A percentile compares a stretch with the other conserved stretches of the same genome.
These are phyloP conservation scores for Dictyostelium firmibasis DNA, from an alignment of 78 protist genomes.

Conservation along the genomic window DNA sequence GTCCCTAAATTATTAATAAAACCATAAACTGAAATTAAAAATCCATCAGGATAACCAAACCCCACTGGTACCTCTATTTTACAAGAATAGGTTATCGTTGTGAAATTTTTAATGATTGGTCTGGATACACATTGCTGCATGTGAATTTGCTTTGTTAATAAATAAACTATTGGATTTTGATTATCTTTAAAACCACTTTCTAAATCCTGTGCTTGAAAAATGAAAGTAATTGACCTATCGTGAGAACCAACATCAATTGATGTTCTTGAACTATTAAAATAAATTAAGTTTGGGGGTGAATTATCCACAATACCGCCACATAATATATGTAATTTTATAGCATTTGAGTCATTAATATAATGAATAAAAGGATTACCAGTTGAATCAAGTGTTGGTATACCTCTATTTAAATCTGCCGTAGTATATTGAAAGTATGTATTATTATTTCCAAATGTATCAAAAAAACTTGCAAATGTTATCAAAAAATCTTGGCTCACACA, in stretches of 20 bases:
- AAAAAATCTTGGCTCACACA: neutral
- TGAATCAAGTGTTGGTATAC: neutral
- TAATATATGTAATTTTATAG: neutral
- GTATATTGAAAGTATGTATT: neutral
- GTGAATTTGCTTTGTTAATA: neutral
- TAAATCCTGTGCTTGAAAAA: neutral
- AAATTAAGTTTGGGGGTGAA: neutral
- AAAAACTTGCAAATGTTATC: neutral
- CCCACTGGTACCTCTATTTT: constrained; percentile 1
- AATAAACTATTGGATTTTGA: neutral
- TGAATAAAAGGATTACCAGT: neutral
- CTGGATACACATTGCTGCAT: neutral
- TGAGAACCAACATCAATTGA: neutral
- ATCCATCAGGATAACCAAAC: neutral
- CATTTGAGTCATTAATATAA: neutral
- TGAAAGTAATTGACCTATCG: neutral
- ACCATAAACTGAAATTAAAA: neutral
- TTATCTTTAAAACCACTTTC: neutral
- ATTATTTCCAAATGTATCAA: neutral
- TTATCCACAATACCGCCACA: neutral
- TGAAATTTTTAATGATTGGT: neutral
- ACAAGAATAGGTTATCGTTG: neutral
- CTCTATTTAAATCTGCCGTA: neutral
- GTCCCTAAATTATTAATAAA: neutral
- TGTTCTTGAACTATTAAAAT: neutral